These are phyloP conservation scores for Dactylellina haptotyla DNA, from an alignment of 2,329 filamentous ascomycete species.

Conservation along the genomic window DNA sequence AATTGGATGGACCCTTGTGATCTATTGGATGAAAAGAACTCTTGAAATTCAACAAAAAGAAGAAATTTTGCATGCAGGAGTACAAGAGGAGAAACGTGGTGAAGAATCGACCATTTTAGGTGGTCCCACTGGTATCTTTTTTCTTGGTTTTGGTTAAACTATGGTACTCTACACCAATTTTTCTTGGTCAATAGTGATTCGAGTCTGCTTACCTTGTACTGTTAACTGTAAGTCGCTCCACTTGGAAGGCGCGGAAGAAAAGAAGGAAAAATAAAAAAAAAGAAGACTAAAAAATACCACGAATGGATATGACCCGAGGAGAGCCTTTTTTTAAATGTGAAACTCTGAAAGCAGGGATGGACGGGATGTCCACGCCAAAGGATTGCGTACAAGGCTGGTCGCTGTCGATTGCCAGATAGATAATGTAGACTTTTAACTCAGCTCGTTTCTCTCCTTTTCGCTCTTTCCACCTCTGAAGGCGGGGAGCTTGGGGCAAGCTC, in stretches of 20 bases:
- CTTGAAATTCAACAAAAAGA: slow-evolving; percentile 18
- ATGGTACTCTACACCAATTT: slow-evolving; percentile 28
- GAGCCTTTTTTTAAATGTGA: slow-evolving; percentile 42
- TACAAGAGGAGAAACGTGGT: not conserved
- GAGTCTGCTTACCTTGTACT: slow-evolving; percentile 14
- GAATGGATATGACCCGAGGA: slow-evolving; percentile 22
- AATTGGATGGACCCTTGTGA: slow-evolving; percentile 42
- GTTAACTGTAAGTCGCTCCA: slow-evolving; percentile 13
- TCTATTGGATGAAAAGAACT: slow-evolving; percentile 44
- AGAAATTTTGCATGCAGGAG: slow-evolving; percentile 1
- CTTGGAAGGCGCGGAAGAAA: slow-evolving; percentile 34
- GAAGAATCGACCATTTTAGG: not conserved
- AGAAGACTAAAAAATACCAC: no score
- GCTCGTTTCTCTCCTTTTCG: not conserved
- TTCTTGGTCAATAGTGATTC: slow-evolving; percentile 14
- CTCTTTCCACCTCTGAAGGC: not conserved
- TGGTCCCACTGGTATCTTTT: slow-evolving; percentile 4
- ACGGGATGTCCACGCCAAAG: slow-evolving; percentile 41
- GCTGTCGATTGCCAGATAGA: slow-evolving; percentile 29
- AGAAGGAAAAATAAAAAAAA: slow-evolving; percentile 10
- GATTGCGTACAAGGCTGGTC: slow-evolving; percentile 19
- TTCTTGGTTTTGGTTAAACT: slow-evolving; percentile 20
- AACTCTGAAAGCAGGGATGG: slow-evolving; percentile 42
- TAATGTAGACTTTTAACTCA: not conserved
- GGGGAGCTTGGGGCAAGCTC: slow-evolving; percentile 16